phyloP scores from a whole-genome alignment of 78 protist species.

The Dictyostelium intermedium region DNA sequence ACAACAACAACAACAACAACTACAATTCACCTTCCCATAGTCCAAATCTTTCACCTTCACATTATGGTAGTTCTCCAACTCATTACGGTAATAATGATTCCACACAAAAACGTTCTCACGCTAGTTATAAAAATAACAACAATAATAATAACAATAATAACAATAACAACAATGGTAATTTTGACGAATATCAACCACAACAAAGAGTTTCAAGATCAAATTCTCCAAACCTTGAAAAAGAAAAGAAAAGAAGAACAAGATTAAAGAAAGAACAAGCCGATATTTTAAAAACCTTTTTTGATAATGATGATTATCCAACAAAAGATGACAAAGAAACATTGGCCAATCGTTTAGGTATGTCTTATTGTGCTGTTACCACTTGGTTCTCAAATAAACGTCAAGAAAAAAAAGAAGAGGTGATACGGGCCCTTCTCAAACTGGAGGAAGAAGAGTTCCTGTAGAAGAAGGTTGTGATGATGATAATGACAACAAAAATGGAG shows the following conservation, averaged over 20 bases:
- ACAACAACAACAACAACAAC: neutral
- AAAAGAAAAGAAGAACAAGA: constrained; percentile 67
- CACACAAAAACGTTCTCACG: neutral
- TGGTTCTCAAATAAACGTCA: constrained; percentile 77
- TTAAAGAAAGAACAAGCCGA: constrained; percentile 58
- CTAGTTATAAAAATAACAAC: neutral
- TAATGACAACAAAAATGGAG: neutral
- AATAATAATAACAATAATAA: neutral
- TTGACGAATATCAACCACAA: neutral
- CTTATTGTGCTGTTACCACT: constrained; percentile 59
- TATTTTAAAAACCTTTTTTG: constrained; percentile 40
- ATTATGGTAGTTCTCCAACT: neutral
- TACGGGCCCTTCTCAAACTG: neutral
- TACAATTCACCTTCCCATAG: neutral
- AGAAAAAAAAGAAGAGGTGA: constrained; percentile 37
- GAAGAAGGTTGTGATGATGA: neutral
- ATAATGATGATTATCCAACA: constrained; percentile 55
- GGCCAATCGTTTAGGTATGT: constrained; percentile 29
- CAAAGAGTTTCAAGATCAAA: constrained; percentile 12
- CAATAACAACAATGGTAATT: neutral
- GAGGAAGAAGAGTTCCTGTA: constrained; percentile 19
- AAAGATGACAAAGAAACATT: constrained; percentile 64
- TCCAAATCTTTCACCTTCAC: neutral
- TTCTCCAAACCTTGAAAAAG: neutral
- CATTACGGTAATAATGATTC: neutral